Conservation (phyloP, 2,329 filamentous ascomycete genomes). For the Scolecobasidium constrictum region DNA sequence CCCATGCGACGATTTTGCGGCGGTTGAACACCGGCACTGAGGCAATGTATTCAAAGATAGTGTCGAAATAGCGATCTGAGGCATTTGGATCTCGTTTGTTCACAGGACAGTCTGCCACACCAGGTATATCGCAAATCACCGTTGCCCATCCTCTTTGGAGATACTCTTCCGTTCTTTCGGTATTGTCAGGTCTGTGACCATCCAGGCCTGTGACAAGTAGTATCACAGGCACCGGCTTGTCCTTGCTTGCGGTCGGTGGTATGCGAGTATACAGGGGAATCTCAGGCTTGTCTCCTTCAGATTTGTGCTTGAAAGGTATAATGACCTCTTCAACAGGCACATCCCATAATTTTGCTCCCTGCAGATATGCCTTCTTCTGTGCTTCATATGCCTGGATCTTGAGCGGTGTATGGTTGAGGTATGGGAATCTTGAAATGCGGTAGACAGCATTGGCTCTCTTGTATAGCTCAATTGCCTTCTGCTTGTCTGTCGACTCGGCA, state of each 20-base stretch:
- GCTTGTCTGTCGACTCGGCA: conserved; percentile 14
- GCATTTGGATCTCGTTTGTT: conserved; percentile 48
- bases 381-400: conserved; percentile 23
- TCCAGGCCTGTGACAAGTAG: conserved; percentile 52
- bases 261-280: conserved; percentile 29
- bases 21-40: conserved; percentile 43
- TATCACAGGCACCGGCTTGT: conserved; percentile 33
- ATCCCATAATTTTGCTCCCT: conserved; percentile 22
- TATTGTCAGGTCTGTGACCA: conserved; percentile 54
- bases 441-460: conserved; percentile 25
- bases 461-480: conserved; percentile 22
- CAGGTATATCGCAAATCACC: conserved; percentile 54
- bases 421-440: conserved; percentile 25
- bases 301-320: conserved; percentile 27
- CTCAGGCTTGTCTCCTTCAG: conserved; percentile 22
- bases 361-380: conserved; percentile 26
- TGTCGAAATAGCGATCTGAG: conserved; percentile 52
- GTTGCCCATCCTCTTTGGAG: conserved; percentile 51
- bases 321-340: conserved; percentile 25
- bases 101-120: conserved; percentile 57
- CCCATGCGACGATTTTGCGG: conserved; percentile 49
- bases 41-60: conserved; percentile 50
- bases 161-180: conserved; percentile 49
- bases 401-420: conserved; percentile 22
- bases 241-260: conserved; percentile 20